These are phyloP conservation scores for Athelia psychrophila DNA, from an alignment of 1,284 basidiomycete species.

Conservation along the genomic window DNA sequence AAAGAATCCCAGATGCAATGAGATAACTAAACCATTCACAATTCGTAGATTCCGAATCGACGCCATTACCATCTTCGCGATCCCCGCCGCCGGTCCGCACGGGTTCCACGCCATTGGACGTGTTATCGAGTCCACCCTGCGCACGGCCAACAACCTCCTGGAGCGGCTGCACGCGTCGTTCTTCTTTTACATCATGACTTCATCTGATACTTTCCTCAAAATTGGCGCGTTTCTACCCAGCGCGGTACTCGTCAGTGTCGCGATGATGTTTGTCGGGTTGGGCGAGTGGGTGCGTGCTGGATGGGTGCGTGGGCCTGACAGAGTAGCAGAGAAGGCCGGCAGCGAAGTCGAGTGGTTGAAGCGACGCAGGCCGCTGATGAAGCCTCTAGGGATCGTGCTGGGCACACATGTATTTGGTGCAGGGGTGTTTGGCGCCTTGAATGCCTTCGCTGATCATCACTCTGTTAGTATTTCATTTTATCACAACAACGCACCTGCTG, in stretches of 20 bases:
- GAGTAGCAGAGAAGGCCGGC: constrained; percentile 13
- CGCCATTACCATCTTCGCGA: constrained; percentile 86
- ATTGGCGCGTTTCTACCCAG: constrained; percentile 89
- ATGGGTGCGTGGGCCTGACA: constrained; percentile 35
- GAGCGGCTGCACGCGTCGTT: constrained; percentile 94
- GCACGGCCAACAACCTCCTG: constrained; percentile 89
- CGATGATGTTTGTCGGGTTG: constrained; percentile 81
- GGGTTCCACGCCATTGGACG: constrained; percentile 92
- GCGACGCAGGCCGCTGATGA: constrained; percentile 46
- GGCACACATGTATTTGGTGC: constrained; percentile 52
- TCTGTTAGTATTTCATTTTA: constrained; percentile 29
- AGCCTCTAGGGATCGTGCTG: constrained; percentile 50
- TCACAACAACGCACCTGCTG: constrained; percentile 2
- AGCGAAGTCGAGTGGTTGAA: constrained; percentile 30
- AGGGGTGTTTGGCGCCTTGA: constrained; percentile 43
- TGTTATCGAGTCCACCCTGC: constrained; percentile 80
- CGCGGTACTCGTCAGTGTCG: constrained; percentile 76
- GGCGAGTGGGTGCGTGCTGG: constrained; percentile 66
- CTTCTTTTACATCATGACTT: constrained; percentile 89
- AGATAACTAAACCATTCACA: constrained; percentile 6
- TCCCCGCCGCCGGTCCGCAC: constrained; percentile 89
- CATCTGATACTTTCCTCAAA: constrained; percentile 78
- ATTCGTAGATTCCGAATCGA: constrained; percentile 84
- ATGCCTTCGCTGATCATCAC: constrained; percentile 36
- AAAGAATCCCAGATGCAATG: background rate